Evolutionary conservation across 352 stramenopile species (phyloP).

Genomic region (Salisapilia sapeloensis): DNA sequence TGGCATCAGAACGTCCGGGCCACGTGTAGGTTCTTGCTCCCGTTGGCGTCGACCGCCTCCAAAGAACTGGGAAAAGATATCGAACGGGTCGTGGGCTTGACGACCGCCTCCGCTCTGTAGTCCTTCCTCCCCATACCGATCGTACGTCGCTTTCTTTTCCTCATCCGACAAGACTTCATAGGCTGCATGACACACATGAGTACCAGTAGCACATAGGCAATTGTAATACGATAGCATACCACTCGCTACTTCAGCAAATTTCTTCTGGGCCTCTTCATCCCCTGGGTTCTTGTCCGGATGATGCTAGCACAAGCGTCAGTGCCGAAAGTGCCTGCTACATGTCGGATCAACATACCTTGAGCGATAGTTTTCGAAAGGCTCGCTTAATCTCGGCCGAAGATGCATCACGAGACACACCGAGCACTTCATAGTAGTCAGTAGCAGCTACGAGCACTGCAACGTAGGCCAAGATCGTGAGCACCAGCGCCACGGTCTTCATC

Average conservation of each 20-base stretch:
- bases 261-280: conserved; percentile 63
- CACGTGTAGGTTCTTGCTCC: conserved; percentile 36
- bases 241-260: conserved; percentile 75
- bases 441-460: conserved; percentile 9
- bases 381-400: conserved; percentile 62
- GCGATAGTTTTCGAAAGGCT: conserved; percentile 76
- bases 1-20: conserved; percentile 70
- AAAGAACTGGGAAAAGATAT: conserved; percentile 73
- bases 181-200: conserved; percentile 18
- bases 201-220: conserved; percentile 2
- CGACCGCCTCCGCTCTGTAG: conserved; percentile 23
- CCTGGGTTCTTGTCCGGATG: conserved; percentile 84
- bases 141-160: conserved; percentile 81
- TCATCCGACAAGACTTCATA: conserved; percentile 86
- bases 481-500: too few relatives aligned
- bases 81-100: conserved; percentile 45
- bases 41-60: conserved; percentile 17
- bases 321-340: conserved; percentile 1
- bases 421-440: conserved; percentile 58
- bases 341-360: conserved; percentile 33
- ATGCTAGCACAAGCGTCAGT: conserved; percentile 15
- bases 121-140: conserved; percentile 83
- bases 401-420: conserved; percentile 42
- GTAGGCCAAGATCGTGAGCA: conserved; percentile 6
- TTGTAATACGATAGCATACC: conserved; percentile 14